These are phyloP conservation scores for Entophlyctis luteolus DNA, from an alignment of 192 early-diverging fungal species.

Conservation along the genomic window DNA sequence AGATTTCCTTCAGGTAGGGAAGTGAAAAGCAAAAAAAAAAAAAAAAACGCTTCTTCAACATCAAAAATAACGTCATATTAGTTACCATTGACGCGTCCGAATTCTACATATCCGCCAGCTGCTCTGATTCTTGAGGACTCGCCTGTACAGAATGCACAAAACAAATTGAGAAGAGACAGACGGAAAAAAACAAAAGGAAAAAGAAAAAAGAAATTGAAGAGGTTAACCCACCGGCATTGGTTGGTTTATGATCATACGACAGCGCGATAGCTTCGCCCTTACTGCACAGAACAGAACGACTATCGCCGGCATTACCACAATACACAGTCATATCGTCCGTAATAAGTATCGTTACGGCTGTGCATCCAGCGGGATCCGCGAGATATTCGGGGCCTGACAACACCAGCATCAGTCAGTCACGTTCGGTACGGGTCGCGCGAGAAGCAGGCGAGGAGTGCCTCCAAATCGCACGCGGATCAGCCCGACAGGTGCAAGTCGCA, in stretches of 20 bases:
- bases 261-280: conserved; percentile 70
- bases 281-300: conserved; percentile 77
- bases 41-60: background rate
- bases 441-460: too few species aligned
- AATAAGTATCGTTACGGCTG: conserved; percentile 79
- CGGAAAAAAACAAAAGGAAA: background rate
- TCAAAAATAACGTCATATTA: too few species aligned
- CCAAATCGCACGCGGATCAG: too few species aligned
- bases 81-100: conserved; percentile 96
- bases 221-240: conserved; percentile 52
- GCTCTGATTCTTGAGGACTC: conserved; percentile 78
- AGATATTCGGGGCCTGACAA: conserved; percentile 36
- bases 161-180: too few species aligned
- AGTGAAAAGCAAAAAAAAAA: background rate
- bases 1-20: conserved; percentile 64
- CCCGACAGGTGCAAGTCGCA: too few species aligned
- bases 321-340: conserved; percentile 73
- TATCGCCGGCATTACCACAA: conserved; percentile 94
- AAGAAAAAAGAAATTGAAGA: background rate
- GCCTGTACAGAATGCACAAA: conserved; percentile 23
- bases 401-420: background rate
- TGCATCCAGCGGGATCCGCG: conserved; percentile 79
- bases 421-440: background rate
- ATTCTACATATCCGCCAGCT: conserved; percentile 96
- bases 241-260: conserved; percentile 93